Evolutionary conservation across 1,139 yeast species (phyloP), one percentile per base, ranked within the genome.

Genomic region (Barnettozyma hawaiiensis): DNA sequence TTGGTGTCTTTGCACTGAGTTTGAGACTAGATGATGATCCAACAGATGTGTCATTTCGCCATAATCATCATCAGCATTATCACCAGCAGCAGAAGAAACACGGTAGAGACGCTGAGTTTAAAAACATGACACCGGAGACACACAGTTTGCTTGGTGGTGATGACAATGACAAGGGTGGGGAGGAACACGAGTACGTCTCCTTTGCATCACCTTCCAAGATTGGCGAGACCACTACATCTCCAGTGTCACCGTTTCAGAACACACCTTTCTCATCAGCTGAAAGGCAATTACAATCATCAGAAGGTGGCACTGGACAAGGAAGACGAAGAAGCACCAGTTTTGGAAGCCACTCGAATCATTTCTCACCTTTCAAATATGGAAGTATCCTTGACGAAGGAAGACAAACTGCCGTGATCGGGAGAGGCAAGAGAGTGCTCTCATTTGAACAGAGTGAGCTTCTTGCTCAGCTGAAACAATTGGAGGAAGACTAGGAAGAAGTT

Each of bases 1-100:
- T 60, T 3, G 84, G 84, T 4, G 89, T 81, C 1, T 66, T 76
- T 44, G 61, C 71, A 14, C 64, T 78, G 22, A 76, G 81, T 35
- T 64, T 70, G 64, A 49, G 53, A 44, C 75, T 39, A 69, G 79
- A 41, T 58, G 70, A 63, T 38, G 38, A 31, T n/a, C 31, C 29
- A 14, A 19, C 37, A 40, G 39, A 35, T 9, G 23, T 10, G 33
- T 14, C 33, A 16, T 31, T 19, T 7, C 19, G 14, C 21, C 21
- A 18, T 28, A 5, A 28, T 10, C 32, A 12, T 12, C 35, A 23
- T n/a, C n/a, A n/a, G n/a, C n/a, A n/a, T n/a, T n/a, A n/a, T n/a
- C n/a, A n/a, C n/a, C n/a, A n/a, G n/a, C n/a, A n/a, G n/a, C n/a
- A n/a, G n/a, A n/a, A n/a, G n/a, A n/a, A n/a, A n/a, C n/a, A n/a